These are phyloP conservation scores for Cyamopsis tetragonoloba DNA, from an alignment of 306 rosid species.

Conservation along the genomic window DNA sequence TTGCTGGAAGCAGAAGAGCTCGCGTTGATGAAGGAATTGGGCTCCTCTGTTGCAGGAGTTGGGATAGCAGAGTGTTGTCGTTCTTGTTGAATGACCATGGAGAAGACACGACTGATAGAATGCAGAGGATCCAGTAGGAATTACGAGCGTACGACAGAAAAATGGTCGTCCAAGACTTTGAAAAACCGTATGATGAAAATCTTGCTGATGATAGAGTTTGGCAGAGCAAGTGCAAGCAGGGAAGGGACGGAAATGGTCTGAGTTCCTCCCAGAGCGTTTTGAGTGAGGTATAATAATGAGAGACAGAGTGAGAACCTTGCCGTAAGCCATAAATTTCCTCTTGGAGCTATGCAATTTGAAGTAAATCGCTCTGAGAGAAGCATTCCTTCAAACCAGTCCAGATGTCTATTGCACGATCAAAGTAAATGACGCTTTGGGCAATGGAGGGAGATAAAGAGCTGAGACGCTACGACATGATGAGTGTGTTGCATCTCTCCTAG, in stretches of 20 bases:
- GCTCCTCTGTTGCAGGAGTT: background rate
- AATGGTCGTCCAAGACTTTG: background rate
- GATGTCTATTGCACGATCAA: background rate
- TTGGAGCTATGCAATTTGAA: background rate
- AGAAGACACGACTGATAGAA: background rate
- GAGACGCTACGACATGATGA: too few species aligned
- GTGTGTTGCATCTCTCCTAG: too few species aligned
- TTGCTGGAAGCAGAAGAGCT: background rate
- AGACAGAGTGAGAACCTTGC: background rate
- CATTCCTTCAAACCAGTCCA: background rate
- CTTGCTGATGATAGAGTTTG: background rate
- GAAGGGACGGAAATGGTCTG: background rate
- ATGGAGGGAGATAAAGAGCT: too few species aligned
- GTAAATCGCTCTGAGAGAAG: background rate
- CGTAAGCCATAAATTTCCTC: background rate
- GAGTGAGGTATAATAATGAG: background rate
- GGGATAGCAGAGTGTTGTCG: background rate
- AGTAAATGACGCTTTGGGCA: background rate
- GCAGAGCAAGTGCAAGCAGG: background rate
- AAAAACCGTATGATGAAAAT: background rate
- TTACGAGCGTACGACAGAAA: background rate
- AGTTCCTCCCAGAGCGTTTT: background rate
- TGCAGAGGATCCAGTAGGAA: background rate
- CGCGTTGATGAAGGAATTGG: background rate
- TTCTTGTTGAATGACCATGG: background rate